Percentiles rank a stretch among this genome's conserved stretches.
Conservation (phyloP, 2,329 filamentous ascomycete genomes). For the Cylindrodendrum hubeiense region DNA sequence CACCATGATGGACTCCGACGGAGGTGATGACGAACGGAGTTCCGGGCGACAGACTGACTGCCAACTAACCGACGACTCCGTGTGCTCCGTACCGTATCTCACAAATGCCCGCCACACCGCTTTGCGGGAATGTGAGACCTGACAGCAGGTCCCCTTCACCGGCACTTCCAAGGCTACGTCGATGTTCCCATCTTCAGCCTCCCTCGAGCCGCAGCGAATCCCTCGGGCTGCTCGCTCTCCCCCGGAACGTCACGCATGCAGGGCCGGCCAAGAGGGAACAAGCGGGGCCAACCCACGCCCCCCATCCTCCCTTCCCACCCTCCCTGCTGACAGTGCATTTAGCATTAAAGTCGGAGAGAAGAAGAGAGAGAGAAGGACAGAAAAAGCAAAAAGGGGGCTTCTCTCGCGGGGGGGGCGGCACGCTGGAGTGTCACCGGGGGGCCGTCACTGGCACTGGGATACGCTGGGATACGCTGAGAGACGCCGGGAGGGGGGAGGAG, state of each 20-base stretch:
- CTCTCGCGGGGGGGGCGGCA: background rate
- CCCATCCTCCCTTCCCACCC: background rate
- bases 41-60: background rate
- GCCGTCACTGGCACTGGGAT: too few species aligned
- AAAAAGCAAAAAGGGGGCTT: conserved; percentile 16
- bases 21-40: background rate
- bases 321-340: background rate
- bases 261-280: conserved; percentile 2
- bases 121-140: conserved; percentile 5
- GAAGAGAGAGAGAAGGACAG: background rate
- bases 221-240: background rate
- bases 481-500: background rate
- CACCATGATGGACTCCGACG: background rate
- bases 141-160: background rate
- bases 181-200: background rate
- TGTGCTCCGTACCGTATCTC: background rate
- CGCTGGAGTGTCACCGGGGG: too few species aligned
- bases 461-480: too few species aligned
- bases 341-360: background rate
- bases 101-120: conserved; percentile 13
- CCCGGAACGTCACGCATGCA: conserved; percentile 32
- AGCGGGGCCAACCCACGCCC: background rate
- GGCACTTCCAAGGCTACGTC: background rate
- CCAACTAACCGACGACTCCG: too few species aligned
- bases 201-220: background rate